Percentiles rank a stretch among this genome's conserved stretches.
phyloP scores from a whole-genome alignment of 148 eudicot species.

The Selenicereus undatus region DNA sequence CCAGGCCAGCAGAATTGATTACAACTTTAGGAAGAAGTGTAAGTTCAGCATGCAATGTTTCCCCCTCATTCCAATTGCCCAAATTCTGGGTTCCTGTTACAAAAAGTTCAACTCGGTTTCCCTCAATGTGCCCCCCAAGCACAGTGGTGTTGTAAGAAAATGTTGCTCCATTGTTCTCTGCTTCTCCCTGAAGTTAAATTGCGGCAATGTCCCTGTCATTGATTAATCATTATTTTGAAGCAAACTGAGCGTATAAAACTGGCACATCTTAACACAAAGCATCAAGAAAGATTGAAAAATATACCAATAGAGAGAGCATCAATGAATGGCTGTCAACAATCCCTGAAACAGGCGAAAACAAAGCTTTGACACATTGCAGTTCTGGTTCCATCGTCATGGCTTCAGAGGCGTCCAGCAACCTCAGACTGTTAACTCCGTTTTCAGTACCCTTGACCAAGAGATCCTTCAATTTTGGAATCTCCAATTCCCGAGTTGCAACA shows the following conservation, averaged over 20 bases:
- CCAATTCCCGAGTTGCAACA: constrained; percentile 73
- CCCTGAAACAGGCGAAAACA: constrained; percentile 75
- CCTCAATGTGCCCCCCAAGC: constrained; percentile 60
- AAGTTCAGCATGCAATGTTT: constrained; percentile 53
- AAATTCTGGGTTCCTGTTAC: constrained; percentile 54
- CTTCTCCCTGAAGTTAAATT: constrained; percentile 85
- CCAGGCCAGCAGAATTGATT: constrained; percentile 76
- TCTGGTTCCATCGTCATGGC: constrained; percentile 76
- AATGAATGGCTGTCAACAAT: constrained; percentile 77
- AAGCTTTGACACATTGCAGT: constrained; percentile 71
- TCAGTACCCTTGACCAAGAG: constrained; percentile 56
- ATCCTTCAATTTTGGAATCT: constrained; percentile 61
- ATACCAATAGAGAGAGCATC: constrained; percentile 81
- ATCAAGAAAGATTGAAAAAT: constrained; percentile 16
- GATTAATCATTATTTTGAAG: constrained; percentile 33
- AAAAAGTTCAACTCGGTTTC: constrained; percentile 50
- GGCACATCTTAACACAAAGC: not conserved
- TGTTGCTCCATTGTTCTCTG: constrained; percentile 74
- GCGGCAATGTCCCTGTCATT: constrained; percentile 58
- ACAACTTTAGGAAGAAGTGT: constrained; percentile 65
- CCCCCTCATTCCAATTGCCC: constrained; percentile 34
- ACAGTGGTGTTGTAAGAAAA: constrained; percentile 81
- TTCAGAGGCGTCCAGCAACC: constrained; percentile 73
- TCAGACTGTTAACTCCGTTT: constrained; percentile 79
- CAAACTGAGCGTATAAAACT: not conserved